A percentile compares a stretch with the other conserved stretches of the same genome.
phyloP scores from a whole-genome alignment of 2,329 filamentous ascomycete genomes.

The Ophiostoma fasciatum region DNA sequence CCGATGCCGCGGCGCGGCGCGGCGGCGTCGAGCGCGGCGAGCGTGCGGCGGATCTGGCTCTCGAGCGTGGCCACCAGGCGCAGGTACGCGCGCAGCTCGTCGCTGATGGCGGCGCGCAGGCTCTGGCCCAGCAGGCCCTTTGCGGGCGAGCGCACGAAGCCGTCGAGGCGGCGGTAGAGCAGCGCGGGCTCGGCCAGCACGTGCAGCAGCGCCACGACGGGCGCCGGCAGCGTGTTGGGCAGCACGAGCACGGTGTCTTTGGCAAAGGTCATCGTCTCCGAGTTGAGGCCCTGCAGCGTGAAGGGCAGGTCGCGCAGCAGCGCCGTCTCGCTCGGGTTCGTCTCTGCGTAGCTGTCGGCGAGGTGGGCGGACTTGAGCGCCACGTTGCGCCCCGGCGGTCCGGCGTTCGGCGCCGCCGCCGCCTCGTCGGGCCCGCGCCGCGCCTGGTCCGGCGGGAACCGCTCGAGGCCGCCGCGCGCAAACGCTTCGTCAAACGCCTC shows the following conservation, averaged over 20 bases:
- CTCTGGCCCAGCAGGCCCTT: conserved; percentile 85
- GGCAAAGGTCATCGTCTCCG: conserved; percentile 65
- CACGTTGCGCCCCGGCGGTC: no score
- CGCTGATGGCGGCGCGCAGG: conserved; percentile 69
- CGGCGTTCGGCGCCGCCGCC: conserved; percentile 1
- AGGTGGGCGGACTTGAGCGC: conserved; percentile 41
- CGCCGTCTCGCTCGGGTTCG: conserved; percentile 48
- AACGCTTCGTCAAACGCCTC: conserved; percentile 38
- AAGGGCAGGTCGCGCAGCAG: conserved; percentile 75
- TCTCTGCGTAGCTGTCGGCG: conserved; percentile 39
- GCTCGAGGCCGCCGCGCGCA: conserved; percentile 35
- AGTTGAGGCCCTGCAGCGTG: conserved; percentile 83
- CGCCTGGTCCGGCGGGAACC: conserved; percentile 26
- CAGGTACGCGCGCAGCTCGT: conserved; percentile 78
- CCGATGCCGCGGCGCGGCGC: conserved; percentile 57
- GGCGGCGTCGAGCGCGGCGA: conserved; percentile 56
- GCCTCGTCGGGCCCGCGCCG: conserved; percentile 23
- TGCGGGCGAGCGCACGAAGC: conserved; percentile 68
- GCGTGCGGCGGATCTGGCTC: conserved; percentile 72
- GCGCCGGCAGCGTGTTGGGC: conserved; percentile 65
- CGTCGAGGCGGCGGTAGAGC: conserved; percentile 68
- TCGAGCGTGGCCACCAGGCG: conserved; percentile 84
- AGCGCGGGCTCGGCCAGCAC: conserved; percentile 84
- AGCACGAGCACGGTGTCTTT: conserved; percentile 56
- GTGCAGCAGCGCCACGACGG: conserved; percentile 75